Evolutionary conservation across 2,329 filamentous ascomycete genomes (phyloP).

Genomic region (Xylogone sp.): DNA sequence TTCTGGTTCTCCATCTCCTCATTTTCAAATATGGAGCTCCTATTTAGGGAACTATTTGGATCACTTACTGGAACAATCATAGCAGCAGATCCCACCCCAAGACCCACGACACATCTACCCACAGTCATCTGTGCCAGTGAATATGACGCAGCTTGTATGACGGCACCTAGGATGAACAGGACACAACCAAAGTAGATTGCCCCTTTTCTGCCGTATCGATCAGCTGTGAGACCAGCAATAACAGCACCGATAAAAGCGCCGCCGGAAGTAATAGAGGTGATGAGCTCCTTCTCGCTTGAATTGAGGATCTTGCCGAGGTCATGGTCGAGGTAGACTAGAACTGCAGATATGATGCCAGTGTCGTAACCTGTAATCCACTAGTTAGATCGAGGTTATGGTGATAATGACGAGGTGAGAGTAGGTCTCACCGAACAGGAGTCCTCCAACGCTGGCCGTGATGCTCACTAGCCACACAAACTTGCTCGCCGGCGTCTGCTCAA

Average conservation of each 20-base stretch:
- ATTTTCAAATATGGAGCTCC: too few relatives aligned
- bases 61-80: constrained; percentile 38
- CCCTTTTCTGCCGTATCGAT: constrained; percentile 35
- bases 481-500: constrained; percentile 35
- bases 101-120: constrained; percentile 42
- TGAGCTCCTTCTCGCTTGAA: constrained; percentile 44
- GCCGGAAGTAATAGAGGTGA: constrained; percentile 47
- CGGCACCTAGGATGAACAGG: constrained; percentile 35
- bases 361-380: constrained; percentile 36
- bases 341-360: constrained; percentile 41
- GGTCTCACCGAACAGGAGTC: constrained; percentile 54
- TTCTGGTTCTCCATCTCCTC: too few relatives aligned
- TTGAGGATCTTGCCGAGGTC: constrained; percentile 35
- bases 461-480: constrained; percentile 56
- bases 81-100: constrained; percentile 44
- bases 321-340: constrained; percentile 35
- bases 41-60: too few relatives aligned
- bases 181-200: constrained; percentile 36
- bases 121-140: constrained; percentile 39
- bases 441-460: constrained; percentile 59
- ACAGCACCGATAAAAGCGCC: constrained; percentile 42
- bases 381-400: constrained; percentile 6
- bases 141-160: constrained; percentile 32
- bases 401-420: too few relatives aligned
- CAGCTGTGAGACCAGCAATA: constrained; percentile 32